These are phyloP conservation scores for Onygenales sp. DNA, from an alignment of 2,329 filamentous ascomycete genomes.

Conservation along the genomic window DNA sequence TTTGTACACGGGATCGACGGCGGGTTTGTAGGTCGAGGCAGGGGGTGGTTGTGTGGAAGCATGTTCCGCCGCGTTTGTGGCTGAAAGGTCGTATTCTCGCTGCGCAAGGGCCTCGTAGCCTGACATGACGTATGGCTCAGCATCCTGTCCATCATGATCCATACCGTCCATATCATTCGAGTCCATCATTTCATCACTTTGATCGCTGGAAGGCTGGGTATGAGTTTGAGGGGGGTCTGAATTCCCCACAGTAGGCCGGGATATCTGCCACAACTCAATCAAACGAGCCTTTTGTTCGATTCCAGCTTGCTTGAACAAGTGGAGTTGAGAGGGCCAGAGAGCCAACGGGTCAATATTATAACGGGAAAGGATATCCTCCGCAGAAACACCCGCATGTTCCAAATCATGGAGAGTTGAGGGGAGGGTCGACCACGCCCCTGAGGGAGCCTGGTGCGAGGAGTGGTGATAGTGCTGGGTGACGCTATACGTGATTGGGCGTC, in stretches of 20 bases:
- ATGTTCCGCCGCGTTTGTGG: conserved; percentile 4
- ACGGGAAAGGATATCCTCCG: conserved; percentile 51
- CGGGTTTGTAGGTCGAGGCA: conserved; percentile 24
- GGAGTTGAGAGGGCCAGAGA: conserved; percentile 64
- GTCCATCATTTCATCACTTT: background rate
- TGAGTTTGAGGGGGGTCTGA: background rate
- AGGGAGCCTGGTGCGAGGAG: conserved; percentile 54
- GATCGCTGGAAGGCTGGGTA: background rate
- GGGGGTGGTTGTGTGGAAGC: conserved; percentile 17
- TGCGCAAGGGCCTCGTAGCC: conserved; percentile 66
- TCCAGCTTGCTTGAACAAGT: conserved; percentile 69
- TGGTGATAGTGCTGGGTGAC: conserved; percentile 79
- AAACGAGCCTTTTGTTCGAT: conserved; percentile 62
- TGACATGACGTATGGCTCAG: conserved; percentile 74
- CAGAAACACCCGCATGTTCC: conserved; percentile 30
- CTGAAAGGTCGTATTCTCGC: conserved; percentile 47
- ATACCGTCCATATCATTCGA: conserved; percentile 13
- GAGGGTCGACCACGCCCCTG: conserved; percentile 31
- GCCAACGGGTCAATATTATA: conserved; percentile 61
- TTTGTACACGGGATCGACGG: conserved; percentile 34
- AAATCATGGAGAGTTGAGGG: conserved; percentile 42
- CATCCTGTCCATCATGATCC: conserved; percentile 31
- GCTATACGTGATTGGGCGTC: conserved; percentile 53
- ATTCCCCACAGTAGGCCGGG: conserved; percentile 55
- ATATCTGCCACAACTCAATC: conserved; percentile 77